Percentiles rank a stretch among this genome's conserved stretches.
These are phyloP conservation scores for Aspergillus hortae DNA, from an alignment of 2,329 filamentous ascomycete species.

Conservation along the genomic window DNA sequence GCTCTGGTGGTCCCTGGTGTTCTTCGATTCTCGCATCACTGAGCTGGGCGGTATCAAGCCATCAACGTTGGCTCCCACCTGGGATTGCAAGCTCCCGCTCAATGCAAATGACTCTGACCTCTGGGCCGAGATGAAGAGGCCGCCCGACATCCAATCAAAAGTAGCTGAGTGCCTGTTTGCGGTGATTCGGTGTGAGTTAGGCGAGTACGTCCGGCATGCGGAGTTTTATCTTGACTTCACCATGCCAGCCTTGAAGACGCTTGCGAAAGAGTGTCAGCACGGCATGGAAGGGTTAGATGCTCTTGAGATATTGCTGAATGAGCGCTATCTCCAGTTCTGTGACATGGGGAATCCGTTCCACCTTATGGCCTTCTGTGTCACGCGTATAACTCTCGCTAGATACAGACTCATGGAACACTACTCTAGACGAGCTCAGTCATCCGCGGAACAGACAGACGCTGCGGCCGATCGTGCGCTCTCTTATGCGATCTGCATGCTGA, in stretches of 20 bases:
- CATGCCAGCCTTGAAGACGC: conserved; percentile 37
- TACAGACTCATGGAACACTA: conserved; percentile 50
- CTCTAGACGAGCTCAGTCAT: conserved; percentile 21
- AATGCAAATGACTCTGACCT: conserved; percentile 45
- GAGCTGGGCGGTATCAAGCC: conserved; percentile 58
- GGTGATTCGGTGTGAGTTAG: conserved; percentile 43
- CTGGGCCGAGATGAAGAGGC: conserved; percentile 34
- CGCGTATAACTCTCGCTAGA: conserved; percentile 47
- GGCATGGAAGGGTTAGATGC: conserved; percentile 24
- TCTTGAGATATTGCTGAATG: conserved; percentile 43
- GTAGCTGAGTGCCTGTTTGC: conserved; percentile 43
- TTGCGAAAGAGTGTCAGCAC: conserved; percentile 10
- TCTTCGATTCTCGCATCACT: conserved; percentile 65
- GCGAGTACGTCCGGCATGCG: conserved; percentile 38
- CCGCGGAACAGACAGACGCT: conserved; percentile 21
- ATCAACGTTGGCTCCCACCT: conserved; percentile 37
- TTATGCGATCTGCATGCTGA: conserved; percentile 38
- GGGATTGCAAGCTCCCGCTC: conserved; percentile 42
- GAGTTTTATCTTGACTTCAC: conserved; percentile 46
- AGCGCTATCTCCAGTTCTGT: conserved; percentile 45
- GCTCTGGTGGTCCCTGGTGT: conserved; percentile 69
- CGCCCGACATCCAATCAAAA: conserved; percentile 25
- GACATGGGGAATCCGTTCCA: conserved; percentile 43
- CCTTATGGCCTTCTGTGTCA: conserved; percentile 47
- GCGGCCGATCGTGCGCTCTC: conserved; percentile 29